Base-by-base conservation (phyloP, 1,139 yeast genomes). In the Debaryomyces subglobosus region DNA sequence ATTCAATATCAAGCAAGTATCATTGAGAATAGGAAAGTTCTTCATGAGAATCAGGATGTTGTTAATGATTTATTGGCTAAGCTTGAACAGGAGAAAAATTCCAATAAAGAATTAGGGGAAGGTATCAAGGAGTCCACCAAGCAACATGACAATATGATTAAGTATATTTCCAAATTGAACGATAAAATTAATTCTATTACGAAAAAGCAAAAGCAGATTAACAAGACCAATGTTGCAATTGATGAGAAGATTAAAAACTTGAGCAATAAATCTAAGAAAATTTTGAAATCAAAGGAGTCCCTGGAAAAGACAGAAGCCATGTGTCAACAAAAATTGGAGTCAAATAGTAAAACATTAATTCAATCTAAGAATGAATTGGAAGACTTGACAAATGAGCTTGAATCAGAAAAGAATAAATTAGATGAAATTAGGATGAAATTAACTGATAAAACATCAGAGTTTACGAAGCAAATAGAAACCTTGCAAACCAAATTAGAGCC, bases 181-280 rank as follows among this genome's bases (percentile, higher is more conserved):
- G 56, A 63, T 27, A 66, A 74, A 36, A 65, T 79, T 25, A 57
- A 68, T 35, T 52, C 58, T 2, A 58, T 76, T 2, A 69, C 74
- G 45, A 74, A 72, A 43, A 61, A 67, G 36, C 75, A 72, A 49
- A 71, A 74, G 60, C 74, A 78, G 25, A 65, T 77, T 27, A 69
- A 67, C 49, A 73, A 68, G 49, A 81, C 80, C 34, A 81, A 75
- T 45, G 91, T 89, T 6, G 78, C 91, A 3, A 69, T 81, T 46
- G 95, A 89, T 54, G 97, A 91, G 64, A 86, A 84, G 63, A 72
- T 78, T 46, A 89, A 87, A 65, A 84, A 87, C 62, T 65, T 85
- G 43, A 77, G 72, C 23, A 72, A 69, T 35, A 89, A 86, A 59
- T 72, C 77, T 47, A 81, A 82, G 59, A 89, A 90, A 63, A 74